phyloP scores from a whole-genome alignment of 2,329 filamentous ascomycete species.

The Anisogramma anomala region DNA sequence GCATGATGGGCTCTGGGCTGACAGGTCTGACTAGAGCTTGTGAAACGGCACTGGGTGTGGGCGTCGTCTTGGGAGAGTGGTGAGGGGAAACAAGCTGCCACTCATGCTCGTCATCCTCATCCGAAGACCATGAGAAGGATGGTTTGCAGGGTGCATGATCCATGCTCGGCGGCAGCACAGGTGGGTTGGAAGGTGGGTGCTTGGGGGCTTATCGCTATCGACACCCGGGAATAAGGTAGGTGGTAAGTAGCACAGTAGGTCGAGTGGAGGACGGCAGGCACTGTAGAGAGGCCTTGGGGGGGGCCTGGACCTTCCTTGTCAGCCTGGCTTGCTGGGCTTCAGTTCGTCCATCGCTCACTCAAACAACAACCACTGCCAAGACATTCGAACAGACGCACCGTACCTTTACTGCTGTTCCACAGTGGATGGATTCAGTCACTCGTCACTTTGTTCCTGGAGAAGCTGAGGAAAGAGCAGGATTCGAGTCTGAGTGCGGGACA shows the following conservation, averaged over 20 bases:
- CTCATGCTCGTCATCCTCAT: conserved; percentile 1
- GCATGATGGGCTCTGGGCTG: conserved; percentile 27
- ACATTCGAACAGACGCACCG: too few relatives aligned
- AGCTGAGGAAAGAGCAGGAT: not conserved
- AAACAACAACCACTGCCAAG: too few relatives aligned
- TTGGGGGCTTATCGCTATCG: not conserved
- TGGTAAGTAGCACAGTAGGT: too few relatives aligned
- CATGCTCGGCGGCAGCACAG: not conserved
- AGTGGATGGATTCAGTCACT: not conserved
- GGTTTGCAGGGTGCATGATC: not conserved
- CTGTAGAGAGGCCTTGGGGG: too few relatives aligned
- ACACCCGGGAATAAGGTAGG: not conserved
- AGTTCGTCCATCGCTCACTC: too few relatives aligned
- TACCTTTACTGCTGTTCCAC: not conserved
- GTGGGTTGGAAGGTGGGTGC: not conserved
- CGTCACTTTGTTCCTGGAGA: not conserved
- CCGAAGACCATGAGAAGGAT: conserved; percentile 1
- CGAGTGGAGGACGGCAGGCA: too few relatives aligned
- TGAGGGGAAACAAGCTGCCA: conserved; percentile 9
- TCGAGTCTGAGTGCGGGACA: too few relatives aligned
- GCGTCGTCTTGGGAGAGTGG: conserved; percentile 1
- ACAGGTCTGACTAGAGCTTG: not conserved
- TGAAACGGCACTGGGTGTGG: not conserved
- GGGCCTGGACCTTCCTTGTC: not conserved
- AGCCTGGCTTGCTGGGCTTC: too few relatives aligned